phyloP scores from a whole-genome alignment of 2,329 filamentous ascomycete species.

The Xylaria sp. region DNA sequence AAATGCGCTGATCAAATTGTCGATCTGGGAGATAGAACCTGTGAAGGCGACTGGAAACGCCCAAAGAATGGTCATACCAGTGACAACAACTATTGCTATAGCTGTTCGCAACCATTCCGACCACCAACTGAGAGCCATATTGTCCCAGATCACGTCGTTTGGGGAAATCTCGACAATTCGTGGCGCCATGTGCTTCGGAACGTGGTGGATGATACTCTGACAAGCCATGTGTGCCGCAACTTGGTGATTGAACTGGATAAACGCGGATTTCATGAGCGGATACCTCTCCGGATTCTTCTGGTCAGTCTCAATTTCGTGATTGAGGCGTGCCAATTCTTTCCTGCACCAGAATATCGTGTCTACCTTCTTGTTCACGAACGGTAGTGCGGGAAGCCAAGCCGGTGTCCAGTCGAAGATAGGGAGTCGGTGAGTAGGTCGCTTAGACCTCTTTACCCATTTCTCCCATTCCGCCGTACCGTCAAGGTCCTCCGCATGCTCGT shows the following conservation, averaged over 20 bases:
- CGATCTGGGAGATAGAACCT: conserved; percentile 72
- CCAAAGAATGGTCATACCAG: conserved; percentile 80
- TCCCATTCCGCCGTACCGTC: conserved; percentile 69
- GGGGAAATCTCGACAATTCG: conserved; percentile 91
- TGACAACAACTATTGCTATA: conserved; percentile 59
- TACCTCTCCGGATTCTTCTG: conserved; percentile 81
- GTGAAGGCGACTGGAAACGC: conserved; percentile 87
- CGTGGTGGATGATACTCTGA: conserved; percentile 82
- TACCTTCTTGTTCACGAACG: conserved; percentile 79
- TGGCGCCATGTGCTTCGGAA: conserved; percentile 90
- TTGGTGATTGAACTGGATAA: conserved; percentile 98
- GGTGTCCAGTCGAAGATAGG: conserved; percentile 52
- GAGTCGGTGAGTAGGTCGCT: conserved; percentile 79
- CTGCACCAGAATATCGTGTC: conserved; percentile 93
- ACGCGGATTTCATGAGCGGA: conserved; percentile 90
- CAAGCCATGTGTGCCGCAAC: conserved; percentile 98
- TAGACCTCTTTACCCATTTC: conserved; percentile 72
- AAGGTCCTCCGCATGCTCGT: conserved; percentile 51
- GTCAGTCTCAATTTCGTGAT: conserved; percentile 86
- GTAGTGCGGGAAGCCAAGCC: conserved; percentile 71
- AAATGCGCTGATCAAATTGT: conserved; percentile 59
- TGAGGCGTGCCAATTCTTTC: conserved; percentile 77
- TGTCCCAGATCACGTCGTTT: conserved; percentile 91
- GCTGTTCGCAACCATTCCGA: conserved; percentile 70
- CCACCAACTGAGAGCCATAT: conserved; percentile 96